Evolutionary conservation across 78 protist species (phyloP), one percentile per base, ranked within the genome.

Genomic region (Creolimax fragrantissima): DNA sequence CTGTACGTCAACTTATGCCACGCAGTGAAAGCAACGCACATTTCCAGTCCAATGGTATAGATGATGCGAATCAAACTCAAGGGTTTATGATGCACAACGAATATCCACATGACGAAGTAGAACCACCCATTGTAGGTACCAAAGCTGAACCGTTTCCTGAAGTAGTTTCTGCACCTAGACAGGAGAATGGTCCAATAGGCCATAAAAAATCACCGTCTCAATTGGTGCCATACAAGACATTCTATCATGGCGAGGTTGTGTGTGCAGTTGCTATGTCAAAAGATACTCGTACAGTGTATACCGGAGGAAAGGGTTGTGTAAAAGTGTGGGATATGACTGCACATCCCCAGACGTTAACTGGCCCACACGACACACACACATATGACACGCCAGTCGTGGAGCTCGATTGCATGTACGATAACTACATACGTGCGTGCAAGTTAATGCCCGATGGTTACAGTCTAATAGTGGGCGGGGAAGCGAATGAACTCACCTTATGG

Each of bases 351-450:
- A 24, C 39, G 39, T 58, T 32, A 17, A 24, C 11, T 24, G 74
- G 74, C 24, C 74, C 74, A 24, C 74, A 32, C 11, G 74, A 58
- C 74, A 58, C 74, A 17, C 74, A 58, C 74, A 58, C 74, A 17
- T 58, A 58, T 24, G 42, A 17, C 89, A 90, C 43, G 2, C 43
- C 92, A 45, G 83, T 90, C 47, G 41, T 4, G 4, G 86, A 41
- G n/a, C 17, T 90, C 7, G 84, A 66, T 7, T 90, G 92, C 45
- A 45, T 90, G 45, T 17, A 37, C 84, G 42, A 47, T n/a, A 24
- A 90, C 86, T 90, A 90, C 45, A 90, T 90, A 24, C 92, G 92
- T 11, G 43, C 92, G 35, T 90, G 92, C 42, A 90, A 90, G 86
- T 47, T 90, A 0, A 45, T 90, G 86, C 89, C 85, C 41, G 92